These are phyloP conservation scores for Ceratocystis smalleyi DNA, from an alignment of 2,329 filamentous ascomycete genomes.

Conservation along the genomic window DNA sequence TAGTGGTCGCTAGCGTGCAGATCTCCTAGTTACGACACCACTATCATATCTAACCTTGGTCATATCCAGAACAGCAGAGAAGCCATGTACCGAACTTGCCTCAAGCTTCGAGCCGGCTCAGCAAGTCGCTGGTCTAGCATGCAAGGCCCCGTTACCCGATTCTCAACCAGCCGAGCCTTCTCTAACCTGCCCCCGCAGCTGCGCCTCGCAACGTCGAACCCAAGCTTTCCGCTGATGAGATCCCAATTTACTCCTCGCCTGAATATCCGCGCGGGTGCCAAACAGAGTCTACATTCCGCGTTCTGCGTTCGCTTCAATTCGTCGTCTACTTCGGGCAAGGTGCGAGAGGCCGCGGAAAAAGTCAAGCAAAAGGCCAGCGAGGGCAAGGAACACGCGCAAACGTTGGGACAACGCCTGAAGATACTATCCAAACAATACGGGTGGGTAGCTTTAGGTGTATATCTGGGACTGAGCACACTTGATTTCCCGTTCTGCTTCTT, in stretches of 20 bases:
- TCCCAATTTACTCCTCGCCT: background rate
- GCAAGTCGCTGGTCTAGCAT: conserved; percentile 2
- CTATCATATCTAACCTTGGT: background rate
- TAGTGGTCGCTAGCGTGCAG: background rate
- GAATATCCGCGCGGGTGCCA: background rate
- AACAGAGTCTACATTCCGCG: background rate
- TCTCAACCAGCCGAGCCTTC: background rate
- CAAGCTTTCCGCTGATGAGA: background rate
- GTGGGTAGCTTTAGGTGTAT: conserved; percentile 85
- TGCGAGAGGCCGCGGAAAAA: conserved; percentile 9
- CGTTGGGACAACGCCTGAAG: conserved; percentile 57
- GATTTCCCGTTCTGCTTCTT: conserved; percentile 95
- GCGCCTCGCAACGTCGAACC: background rate
- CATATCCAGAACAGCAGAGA: background rate
- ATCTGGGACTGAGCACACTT: conserved; percentile 62
- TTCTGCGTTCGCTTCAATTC: conserved; percentile 4
- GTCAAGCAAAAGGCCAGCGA: conserved; percentile 14
- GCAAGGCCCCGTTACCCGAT: background rate
- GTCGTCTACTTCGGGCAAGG: conserved; percentile 4
- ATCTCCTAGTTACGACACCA: background rate
- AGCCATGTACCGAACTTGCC: conserved; percentile 3
- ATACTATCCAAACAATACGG: conserved; percentile 86
- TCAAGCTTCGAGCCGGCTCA: background rate
- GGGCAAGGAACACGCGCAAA: conserved; percentile 20
- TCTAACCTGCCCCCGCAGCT: background rate